Evolutionary conservation across 495 filamentous ascomycete genomes (phyloP).

Genomic region (Neurospora sp.): DNA sequence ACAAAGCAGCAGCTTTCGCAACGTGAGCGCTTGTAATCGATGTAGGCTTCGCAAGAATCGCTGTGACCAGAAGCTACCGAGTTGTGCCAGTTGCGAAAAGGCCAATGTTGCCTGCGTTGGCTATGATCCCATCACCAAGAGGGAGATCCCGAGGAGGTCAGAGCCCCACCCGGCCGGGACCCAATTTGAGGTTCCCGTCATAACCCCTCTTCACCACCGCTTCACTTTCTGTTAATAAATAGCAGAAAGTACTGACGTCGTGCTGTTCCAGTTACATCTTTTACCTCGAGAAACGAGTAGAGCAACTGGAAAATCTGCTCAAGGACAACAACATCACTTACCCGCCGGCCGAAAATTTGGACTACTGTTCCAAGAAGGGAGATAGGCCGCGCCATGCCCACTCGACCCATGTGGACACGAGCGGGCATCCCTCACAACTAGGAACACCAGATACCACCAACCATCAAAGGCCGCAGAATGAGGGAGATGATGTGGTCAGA

Average conservation of each 20-base stretch:
- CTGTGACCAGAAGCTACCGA: constrained; percentile 85
- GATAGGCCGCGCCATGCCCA: constrained; percentile 32
- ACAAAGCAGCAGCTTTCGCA: constrained; percentile 61
- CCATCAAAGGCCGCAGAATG: constrained; percentile 28
- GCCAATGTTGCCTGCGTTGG: constrained; percentile 81
- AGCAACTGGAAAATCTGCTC: constrained; percentile 73
- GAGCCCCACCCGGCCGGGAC: constrained; percentile 4
- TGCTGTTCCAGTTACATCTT: constrained; percentile 64
- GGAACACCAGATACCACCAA: constrained; percentile 14
- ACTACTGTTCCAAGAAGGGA: constrained; percentile 50
- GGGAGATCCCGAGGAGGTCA: constrained; percentile 77
- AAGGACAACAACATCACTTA: constrained; percentile 59
- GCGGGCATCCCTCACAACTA: not conserved
- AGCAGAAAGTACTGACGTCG: constrained; percentile 9
- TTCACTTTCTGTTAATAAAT: not conserved
- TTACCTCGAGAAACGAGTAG: constrained; percentile 79
- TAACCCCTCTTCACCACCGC: not conserved
- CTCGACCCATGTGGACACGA: constrained; percentile 12
- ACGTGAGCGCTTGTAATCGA: constrained; percentile 90
- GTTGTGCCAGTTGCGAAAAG: constrained; percentile 85
- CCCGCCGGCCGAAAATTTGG: constrained; percentile 66
- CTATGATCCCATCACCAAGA: constrained; percentile 91
- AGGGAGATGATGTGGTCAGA: constrained; percentile 21
- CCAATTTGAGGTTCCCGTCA: constrained; percentile 1
- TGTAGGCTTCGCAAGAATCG: constrained; percentile 89